Evolutionary conservation across 306 rosid genomes (phyloP).

Genomic region (Cucumis cinereus): DNA sequence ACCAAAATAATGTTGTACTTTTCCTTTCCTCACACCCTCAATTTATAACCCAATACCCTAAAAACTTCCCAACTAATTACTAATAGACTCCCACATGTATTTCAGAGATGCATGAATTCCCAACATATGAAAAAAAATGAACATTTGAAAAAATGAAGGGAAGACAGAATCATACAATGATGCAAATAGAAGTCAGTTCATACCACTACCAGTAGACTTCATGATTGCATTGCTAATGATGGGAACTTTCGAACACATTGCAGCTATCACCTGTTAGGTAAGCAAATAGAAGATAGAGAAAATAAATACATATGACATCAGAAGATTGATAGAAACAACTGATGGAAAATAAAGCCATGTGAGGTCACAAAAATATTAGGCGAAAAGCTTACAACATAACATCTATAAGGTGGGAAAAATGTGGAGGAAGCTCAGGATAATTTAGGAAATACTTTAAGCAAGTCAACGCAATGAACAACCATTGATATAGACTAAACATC

Average conservation of each 20-base stretch:
- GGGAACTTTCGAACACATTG: slow-evolving; percentile 98
- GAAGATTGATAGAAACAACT: neutral
- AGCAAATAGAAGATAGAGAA: slow-evolving; percentile 12
- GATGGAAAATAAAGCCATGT: neutral
- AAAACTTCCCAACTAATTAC: no score
- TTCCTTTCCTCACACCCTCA: no score
- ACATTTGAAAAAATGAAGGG: neutral
- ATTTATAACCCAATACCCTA: no score
- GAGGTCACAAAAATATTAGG: neutral
- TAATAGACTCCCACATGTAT: neutral
- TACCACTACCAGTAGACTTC: slow-evolving; percentile 81
- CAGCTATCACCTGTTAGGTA: slow-evolving; percentile 67
- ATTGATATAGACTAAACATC: no score
- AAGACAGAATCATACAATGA: neutral
- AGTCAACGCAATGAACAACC: neutral
- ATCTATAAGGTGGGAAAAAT: neutral
- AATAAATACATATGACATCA: neutral
- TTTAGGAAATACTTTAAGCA: neutral
- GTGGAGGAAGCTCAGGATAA: neutral
- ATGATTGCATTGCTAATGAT: slow-evolving; percentile 75
- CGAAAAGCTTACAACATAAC: neutral
- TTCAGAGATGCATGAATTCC: neutral
- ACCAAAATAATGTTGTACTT: no score
- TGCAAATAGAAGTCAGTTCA: slow-evolving; percentile 11
- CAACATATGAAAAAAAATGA: neutral